Percentiles rank a stretch among this genome's conserved stretches.
Evolutionary conservation across 1,284 basidiomycete species (phyloP).

Genomic region (Apiotrichum akiyoshidainum): DNA sequence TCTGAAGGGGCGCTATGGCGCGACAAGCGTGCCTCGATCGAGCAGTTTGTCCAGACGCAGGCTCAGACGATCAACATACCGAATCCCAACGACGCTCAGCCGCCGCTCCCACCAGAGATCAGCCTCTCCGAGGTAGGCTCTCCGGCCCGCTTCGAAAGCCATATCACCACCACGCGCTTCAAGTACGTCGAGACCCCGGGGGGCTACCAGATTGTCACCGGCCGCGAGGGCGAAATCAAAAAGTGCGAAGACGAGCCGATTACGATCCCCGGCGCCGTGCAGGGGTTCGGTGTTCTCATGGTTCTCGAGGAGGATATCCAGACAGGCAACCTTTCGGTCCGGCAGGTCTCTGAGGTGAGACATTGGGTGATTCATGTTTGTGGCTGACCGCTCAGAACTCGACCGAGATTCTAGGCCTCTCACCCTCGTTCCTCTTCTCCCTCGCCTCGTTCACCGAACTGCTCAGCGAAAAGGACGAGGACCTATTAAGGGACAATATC

Average conservation of each 20-base stretch:
- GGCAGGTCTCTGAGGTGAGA: conserved; percentile 77
- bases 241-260: conserved; percentile 87
- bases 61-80: too few species aligned
- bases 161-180: conserved; percentile 58
- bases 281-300: conserved; percentile 79
- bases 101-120: too few species aligned
- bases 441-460: conserved; percentile 73
- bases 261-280: conserved; percentile 76
- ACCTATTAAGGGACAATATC: conserved; percentile 72
- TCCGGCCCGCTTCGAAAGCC: too few species aligned
- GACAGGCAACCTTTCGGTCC: conserved; percentile 61
- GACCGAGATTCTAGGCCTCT: conserved; percentile 66
- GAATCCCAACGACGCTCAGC: too few species aligned
- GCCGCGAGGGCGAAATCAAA: conserved; percentile 65
- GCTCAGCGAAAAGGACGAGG: conserved; percentile 67
- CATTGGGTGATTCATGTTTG: conserved; percentile 15
- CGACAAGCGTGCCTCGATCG: too few species aligned
- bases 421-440: conserved; percentile 72
- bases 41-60: too few species aligned
- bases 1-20: too few species aligned
- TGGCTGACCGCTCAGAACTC: conserved; percentile 56
- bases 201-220: conserved; percentile 70
- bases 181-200: conserved; percentile 65
- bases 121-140: too few species aligned
- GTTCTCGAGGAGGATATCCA: conserved; percentile 67